Evolutionary conservation across 2,329 filamentous ascomycete species (phyloP), one percentile per base, ranked within the genome.

Genomic region (Ophiocordyceps sinensis): DNA sequence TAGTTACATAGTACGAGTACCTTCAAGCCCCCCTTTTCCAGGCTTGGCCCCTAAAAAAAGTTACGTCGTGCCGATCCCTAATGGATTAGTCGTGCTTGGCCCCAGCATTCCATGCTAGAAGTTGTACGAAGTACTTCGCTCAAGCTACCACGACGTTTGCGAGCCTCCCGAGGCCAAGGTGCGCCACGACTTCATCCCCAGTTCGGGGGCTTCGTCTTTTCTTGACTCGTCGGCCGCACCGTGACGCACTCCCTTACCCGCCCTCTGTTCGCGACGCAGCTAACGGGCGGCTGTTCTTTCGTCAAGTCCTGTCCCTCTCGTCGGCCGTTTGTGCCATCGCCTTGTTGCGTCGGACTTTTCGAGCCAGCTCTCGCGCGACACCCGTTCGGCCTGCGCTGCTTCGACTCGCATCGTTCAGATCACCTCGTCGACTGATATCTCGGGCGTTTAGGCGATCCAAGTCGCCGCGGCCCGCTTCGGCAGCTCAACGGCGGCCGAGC

Each of bases 41-140:
- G 42, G 42, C 45, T 41, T 46, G 45, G 45, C 45, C 44, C 45
- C 45, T 47, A 47, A 47, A 47, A 46, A 45, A 46, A n/a, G 37
- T 39, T 47, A 47, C 45, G 44, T 45, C 45, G 45, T 44, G 40
- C 26, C 40, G 36, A 42, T 42, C 36, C 30, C 40, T 28, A 26
- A 37, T 35, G 28, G 17, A 36, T 15, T n/a, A 37, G 8, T 15
- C 15, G 32, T 17, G 32, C 39, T 40, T 35, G 39, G 32, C 39
- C 39, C 32, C n/a, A 23, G 39, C 39, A 28, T 36, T 28, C 38
- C 39, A 36, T 30, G 13, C 32, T n/a, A n/a, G n/a, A n/a, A n/a
- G n/a, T n/a, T n/a, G n/a, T n/a, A n/a, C n/a, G n/a, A n/a, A n/a
- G n/a, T 30, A 36, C 28, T 36, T 28, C 32, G 19, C 31, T 23